phyloP scores from a whole-genome alignment of 768 basidiomycete species.

The Rhizopogon salebrosus region DNA sequence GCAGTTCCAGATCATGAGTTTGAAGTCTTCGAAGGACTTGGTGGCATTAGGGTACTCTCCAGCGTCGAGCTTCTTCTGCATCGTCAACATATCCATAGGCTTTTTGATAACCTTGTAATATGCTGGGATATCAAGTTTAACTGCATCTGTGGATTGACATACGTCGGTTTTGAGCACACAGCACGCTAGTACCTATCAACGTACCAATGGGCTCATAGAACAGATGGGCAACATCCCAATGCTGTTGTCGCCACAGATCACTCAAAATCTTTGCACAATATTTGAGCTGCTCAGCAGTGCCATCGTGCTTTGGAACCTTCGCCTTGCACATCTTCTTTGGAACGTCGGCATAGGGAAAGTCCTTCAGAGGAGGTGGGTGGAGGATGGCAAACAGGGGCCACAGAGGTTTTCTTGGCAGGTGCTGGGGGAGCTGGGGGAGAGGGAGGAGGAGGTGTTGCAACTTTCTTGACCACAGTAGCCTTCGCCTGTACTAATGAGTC shows the following conservation, averaged over 20 bases:
- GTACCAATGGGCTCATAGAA: too few species aligned
- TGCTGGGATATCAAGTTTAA: constrained; percentile 73
- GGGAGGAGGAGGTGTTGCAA: constrained; percentile 32
- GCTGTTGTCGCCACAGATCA: constrained; percentile 77
- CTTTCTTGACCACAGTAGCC: constrained; percentile 40
- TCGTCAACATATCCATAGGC: constrained; percentile 93
- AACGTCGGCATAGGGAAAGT: too few species aligned
- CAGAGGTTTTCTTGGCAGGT: constrained; percentile 26
- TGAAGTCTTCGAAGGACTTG: too few species aligned
- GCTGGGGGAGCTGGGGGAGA: constrained; percentile 32
- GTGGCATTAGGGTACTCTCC: too few species aligned
- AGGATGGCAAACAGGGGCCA: constrained; percentile 54
- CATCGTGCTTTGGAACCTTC: constrained; percentile 57
- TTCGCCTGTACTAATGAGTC: too few species aligned
- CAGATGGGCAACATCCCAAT: constrained; percentile 64
- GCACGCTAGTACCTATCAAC: too few species aligned
- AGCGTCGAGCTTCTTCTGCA: constrained; percentile 78
- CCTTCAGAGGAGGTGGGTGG: constrained; percentile 91
- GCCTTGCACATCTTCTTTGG: constrained; percentile 65
- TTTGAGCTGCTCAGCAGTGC: too few species aligned
- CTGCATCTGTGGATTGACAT: constrained; percentile 78
- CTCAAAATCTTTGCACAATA: constrained; percentile 69
- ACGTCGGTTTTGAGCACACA: too few species aligned
- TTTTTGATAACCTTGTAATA: constrained; percentile 88
- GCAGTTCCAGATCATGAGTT: too few species aligned